Conservation (phyloP, 2,329 filamentous ascomycete genomes). For the Colletotrichum zoysiae region DNA sequence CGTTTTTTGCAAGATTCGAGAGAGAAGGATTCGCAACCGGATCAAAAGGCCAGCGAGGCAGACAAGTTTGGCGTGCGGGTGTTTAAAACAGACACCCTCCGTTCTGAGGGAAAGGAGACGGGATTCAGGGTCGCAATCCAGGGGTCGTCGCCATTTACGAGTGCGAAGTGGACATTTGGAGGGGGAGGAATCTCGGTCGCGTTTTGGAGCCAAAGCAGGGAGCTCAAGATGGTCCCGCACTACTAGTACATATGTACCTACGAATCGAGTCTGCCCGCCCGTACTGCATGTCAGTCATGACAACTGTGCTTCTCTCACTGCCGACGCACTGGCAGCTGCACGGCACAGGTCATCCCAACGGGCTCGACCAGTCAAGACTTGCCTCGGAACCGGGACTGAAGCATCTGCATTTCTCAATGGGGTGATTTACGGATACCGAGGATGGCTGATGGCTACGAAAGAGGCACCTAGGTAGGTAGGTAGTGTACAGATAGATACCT, state of each 20-base stretch:
- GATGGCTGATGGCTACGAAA: no score
- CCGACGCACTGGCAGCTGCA: not conserved
- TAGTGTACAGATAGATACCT: no score
- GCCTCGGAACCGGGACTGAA: not conserved
- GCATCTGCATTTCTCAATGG: not conserved
- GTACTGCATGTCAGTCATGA: not conserved
- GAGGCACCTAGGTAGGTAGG: no score
- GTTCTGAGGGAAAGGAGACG: constrained; percentile 17
- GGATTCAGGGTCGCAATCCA: constrained; percentile 39
- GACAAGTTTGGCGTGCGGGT: not conserved
- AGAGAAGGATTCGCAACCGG: constrained; percentile 20
- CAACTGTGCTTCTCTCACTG: not conserved
- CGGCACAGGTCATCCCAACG: not conserved
- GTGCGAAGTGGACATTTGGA: not conserved
- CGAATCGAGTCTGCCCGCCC: not conserved
- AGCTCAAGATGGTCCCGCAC: constrained; percentile 19
- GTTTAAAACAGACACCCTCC: not conserved
- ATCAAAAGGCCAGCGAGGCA: constrained; percentile 10
- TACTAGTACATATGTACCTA: no score
- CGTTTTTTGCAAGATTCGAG: not conserved
- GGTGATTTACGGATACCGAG: no score
- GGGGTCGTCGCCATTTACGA: constrained; percentile 33
- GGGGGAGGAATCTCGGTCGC: constrained; percentile 3
- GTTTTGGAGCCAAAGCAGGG: constrained; percentile 20
- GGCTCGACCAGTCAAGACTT: constrained; percentile 15